Percentiles rank a stretch among this genome's conserved stretches.
These are phyloP conservation scores for Lactarius hengduanensis DNA, from an alignment of 768 basidiomycete species.

Conservation along the genomic window DNA sequence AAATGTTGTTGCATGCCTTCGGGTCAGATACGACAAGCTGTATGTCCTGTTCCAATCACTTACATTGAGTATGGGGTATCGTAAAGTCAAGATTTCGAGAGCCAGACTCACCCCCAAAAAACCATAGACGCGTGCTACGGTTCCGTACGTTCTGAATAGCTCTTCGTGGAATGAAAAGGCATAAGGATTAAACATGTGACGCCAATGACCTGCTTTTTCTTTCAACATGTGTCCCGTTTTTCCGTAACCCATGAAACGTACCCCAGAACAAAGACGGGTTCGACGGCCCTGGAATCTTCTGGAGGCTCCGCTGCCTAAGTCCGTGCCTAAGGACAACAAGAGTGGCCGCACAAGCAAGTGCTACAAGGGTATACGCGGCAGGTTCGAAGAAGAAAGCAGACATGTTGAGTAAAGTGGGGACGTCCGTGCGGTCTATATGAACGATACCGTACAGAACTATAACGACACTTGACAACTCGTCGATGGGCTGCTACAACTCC, in stretches of 20 bases:
- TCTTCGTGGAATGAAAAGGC: not conserved
- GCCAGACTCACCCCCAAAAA: not conserved
- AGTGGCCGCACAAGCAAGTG: not conserved
- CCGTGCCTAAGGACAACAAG: not conserved
- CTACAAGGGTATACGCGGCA: not conserved
- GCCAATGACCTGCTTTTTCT: not conserved
- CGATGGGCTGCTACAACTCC: no score
- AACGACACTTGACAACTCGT: no score
- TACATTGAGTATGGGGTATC: not conserved
- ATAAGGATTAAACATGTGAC: not conserved
- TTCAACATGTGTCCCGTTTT: not conserved
- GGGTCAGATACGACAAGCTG: conserved; percentile 19
- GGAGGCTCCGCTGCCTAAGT: not conserved
- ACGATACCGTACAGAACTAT: no score
- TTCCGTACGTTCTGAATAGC: not conserved
- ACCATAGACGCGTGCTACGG: not conserved
- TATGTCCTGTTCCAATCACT: conserved; percentile 1
- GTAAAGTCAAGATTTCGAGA: not conserved
- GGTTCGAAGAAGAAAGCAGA: not conserved
- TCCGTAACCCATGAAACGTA: not conserved
- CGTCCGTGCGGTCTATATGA: no score
- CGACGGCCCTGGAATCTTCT: not conserved
- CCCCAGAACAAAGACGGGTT: not conserved
- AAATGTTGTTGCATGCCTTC: not conserved
- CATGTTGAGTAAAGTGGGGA: no score